Conservation (phyloP, 2,329 filamentous ascomycete species). For the Clarireedia homoeocarpa region DNA sequence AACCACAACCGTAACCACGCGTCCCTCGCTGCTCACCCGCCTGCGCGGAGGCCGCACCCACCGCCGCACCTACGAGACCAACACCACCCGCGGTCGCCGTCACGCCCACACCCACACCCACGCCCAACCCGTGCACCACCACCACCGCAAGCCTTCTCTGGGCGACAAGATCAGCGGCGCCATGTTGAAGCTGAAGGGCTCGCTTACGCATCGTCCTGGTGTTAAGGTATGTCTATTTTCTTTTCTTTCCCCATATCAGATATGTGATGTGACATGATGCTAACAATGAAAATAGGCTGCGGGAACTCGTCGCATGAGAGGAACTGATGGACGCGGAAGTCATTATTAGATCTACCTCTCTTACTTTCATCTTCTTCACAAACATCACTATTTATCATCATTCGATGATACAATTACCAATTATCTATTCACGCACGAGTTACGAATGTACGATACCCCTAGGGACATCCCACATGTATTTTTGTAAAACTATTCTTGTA, state of each 20-base stretch:
- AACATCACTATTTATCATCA: no score
- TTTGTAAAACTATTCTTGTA: no score
- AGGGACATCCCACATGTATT: background rate
- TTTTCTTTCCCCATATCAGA: background rate
- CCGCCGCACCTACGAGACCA: background rate
- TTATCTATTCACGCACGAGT: background rate
- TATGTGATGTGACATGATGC: background rate
- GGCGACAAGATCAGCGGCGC: conserved; percentile 75
- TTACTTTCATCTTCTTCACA: conserved; percentile 1
- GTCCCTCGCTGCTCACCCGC: background rate
- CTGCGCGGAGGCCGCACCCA: conserved; percentile 1
- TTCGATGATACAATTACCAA: background rate
- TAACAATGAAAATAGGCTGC: conserved; percentile 46
- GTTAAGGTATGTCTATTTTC: conserved; percentile 50
- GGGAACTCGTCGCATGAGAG: conserved; percentile 65
- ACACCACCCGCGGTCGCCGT: background rate
- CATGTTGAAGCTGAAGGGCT: conserved; percentile 64
- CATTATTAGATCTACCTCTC: conserved; percentile 22
- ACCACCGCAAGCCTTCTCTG: conserved; percentile 29
- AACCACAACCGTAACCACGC: conserved; percentile 7
- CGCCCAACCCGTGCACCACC: background rate
- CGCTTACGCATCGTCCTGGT: conserved; percentile 58
- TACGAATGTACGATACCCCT: background rate
- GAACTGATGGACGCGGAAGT: conserved; percentile 61
- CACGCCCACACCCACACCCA: background rate